Percentiles rank a stretch among this genome's conserved stretches.
These are phyloP conservation scores for Scedosporium boydii DNA, from an alignment of 2,329 filamentous ascomycete genomes.

Conservation along the genomic window DNA sequence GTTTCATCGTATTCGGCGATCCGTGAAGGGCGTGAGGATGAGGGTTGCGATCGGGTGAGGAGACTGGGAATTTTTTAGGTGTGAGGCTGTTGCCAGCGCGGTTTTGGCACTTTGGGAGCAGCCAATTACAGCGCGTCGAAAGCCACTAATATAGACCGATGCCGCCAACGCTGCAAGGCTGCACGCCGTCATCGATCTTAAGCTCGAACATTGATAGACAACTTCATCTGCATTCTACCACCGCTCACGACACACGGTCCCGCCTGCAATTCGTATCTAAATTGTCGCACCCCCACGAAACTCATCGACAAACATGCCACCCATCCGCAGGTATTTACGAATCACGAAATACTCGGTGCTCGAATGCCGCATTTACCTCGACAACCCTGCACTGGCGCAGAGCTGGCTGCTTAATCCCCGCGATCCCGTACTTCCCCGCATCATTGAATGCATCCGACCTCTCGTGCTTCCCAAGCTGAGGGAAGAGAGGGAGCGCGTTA, in stretches of 20 bases:
- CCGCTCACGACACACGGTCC: too few species aligned
- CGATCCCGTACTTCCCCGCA: constrained; percentile 66
- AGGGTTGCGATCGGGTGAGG: background rate
- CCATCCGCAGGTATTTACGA: constrained; percentile 78
- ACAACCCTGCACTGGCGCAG: constrained; percentile 73
- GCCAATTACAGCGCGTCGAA: background rate
- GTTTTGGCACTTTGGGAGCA: background rate
- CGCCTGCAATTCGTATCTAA: too few species aligned
- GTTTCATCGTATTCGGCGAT: constrained; percentile 2
- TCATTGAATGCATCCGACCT: constrained; percentile 78
- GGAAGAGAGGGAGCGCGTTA: constrained; percentile 59
- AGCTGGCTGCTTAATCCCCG: constrained; percentile 76
- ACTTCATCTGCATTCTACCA: too few species aligned
- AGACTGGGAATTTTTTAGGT: constrained; percentile 1
- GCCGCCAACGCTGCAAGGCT: background rate
- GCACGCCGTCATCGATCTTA: background rate
- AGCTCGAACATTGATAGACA: too few species aligned
- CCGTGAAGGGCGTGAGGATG: background rate
- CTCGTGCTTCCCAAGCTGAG: constrained; percentile 82
- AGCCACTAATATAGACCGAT: background rate
- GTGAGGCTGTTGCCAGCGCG: background rate
- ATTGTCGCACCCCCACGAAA: background rate
- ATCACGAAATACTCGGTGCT: constrained; percentile 90
- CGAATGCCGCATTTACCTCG: constrained; percentile 94
- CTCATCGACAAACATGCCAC: constrained; percentile 53